Evolutionary conservation across 805 yeast genomes (phyloP).

Genomic region (Nakazawaea molendinolei): DNA sequence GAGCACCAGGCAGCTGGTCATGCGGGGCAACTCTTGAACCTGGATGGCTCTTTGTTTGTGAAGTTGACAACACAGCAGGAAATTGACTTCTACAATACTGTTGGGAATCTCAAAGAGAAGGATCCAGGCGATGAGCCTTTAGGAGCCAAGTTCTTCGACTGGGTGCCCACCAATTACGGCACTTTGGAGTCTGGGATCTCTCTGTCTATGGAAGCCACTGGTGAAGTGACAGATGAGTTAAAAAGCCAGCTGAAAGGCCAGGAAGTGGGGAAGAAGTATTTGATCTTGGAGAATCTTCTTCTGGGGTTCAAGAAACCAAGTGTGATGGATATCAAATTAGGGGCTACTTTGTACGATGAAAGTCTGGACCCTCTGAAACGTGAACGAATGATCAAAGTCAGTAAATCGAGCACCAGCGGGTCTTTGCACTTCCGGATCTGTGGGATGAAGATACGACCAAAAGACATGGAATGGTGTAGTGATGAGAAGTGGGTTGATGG

Average conservation of each 20-base stretch:
- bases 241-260: conserved; percentile 10
- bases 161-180: conserved; percentile 66
- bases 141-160: conserved; percentile 36
- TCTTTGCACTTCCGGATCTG: conserved; percentile 71
- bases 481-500: conserved; percentile 14
- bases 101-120: conserved; percentile 14
- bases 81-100: conserved; percentile 58
- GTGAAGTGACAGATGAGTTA: conserved; percentile 18
- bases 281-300: conserved; percentile 69
- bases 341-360: conserved; percentile 63
- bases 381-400: conserved; percentile 54
- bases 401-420: conserved; percentile 75
- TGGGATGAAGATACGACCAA: conserved; percentile 62
- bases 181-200: conserved; percentile 41
- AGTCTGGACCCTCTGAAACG: conserved; percentile 52
- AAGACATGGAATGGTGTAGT: conserved; percentile 9
- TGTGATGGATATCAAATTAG: conserved; percentile 79
- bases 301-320: conserved; percentile 60
- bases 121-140: conserved; percentile 1
- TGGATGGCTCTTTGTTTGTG: conserved; percentile 61
- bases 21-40: conserved; percentile 63
- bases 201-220: conserved; percentile 16
- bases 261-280: conserved; percentile 25
- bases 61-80: conserved; percentile 65
- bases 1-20: conserved; percentile 90